Conservation (phyloP, 257 asterid genomes). For the Fraxinus anomala region DNA sequence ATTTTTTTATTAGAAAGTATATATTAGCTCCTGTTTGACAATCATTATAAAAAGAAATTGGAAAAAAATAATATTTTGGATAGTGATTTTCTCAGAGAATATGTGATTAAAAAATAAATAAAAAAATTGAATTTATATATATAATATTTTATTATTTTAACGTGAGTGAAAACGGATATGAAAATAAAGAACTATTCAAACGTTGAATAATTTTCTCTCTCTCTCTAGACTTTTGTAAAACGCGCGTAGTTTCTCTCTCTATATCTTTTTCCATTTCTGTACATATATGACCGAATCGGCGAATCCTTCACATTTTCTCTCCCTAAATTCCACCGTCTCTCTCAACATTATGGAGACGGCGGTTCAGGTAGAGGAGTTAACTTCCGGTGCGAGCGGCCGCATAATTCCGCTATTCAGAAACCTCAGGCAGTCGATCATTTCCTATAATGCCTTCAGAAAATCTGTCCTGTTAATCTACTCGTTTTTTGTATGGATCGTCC, state of each 20-base stretch:
- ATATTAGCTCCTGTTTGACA: no score
- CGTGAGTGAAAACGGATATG: no score
- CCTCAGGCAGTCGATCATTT: conserved; percentile 59
- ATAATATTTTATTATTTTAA: no score
- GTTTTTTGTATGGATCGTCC: conserved; percentile 71
- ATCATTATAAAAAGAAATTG: no score
- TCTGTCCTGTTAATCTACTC: conserved; percentile 54
- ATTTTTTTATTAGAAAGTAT: no score
- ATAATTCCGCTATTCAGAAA: conserved; percentile 81
- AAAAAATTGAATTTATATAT: no score
- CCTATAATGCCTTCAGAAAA: conserved; percentile 50
- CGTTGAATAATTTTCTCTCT: background rate
- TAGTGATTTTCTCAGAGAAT: no score
- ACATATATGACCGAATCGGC: background rate
- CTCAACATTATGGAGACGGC: conserved; percentile 51
- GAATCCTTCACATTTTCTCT: background rate
- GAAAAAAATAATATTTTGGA: no score
- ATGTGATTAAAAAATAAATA: no score
- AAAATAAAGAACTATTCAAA: no score
- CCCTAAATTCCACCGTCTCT: background rate
- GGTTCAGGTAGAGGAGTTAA: conserved; percentile 80
- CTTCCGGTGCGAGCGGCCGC: conserved; percentile 99
- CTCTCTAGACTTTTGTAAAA: background rate
- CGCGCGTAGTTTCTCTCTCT: background rate
- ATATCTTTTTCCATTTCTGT: background rate